phyloP scores from a whole-genome alignment of 202 grass and related monocot genomes.

The Schoenoplectus triqueter region DNA sequence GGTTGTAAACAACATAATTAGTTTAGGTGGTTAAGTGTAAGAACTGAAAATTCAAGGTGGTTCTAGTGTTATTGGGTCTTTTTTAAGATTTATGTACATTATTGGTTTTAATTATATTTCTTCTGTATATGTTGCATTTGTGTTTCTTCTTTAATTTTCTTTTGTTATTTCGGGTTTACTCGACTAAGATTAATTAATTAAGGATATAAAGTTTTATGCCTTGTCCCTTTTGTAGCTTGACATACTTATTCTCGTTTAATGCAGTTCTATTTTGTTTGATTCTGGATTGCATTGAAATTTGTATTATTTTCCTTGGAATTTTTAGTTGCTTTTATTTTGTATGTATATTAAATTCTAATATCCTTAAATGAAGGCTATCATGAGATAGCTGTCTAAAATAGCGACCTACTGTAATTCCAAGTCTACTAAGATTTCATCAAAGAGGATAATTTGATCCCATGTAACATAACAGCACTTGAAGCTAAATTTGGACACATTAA shows the following conservation, averaged over 20 bases:
- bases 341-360: not conserved
- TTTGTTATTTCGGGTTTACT: constrained; percentile 44
- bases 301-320: not conserved
- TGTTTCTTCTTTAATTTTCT: constrained; percentile 28
- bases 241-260: constrained; percentile 11
- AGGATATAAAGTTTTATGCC: constrained; percentile 51
- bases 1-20: constrained; percentile 10
- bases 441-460: too few species aligned
- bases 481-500: too few species aligned
- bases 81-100: not conserved
- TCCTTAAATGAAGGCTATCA: not conserved
- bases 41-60: constrained; percentile 34
- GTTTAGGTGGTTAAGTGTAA: constrained; percentile 28
- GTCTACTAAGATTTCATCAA: too few species aligned
- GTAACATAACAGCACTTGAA: too few species aligned
- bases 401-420: not conserved
- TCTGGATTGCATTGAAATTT: constrained; percentile 32
- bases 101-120: not conserved
- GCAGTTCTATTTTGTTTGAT: constrained; percentile 20
- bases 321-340: not conserved
- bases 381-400: not conserved
- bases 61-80: constrained; percentile 21
- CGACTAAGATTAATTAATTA: not conserved
- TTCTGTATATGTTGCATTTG: constrained; percentile 39
- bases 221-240: constrained; percentile 29